Percentiles rank a stretch among this genome's conserved stretches.
phyloP scores from a whole-genome alignment of 1,284 basidiomycete species.

The Pascua guehoae region DNA sequence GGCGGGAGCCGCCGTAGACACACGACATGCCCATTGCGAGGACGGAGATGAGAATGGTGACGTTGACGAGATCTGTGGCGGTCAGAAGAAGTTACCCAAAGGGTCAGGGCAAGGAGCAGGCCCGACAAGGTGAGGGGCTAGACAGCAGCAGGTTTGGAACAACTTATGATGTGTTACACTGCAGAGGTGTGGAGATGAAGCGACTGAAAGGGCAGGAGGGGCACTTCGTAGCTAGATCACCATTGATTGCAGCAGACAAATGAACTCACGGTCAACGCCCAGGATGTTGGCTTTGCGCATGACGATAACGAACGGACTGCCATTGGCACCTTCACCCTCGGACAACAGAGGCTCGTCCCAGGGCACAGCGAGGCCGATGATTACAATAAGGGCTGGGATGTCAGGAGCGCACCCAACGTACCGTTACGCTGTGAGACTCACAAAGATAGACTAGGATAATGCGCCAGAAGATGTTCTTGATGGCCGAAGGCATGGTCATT shows the following conservation, averaged over 20 bases:
- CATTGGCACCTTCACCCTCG: slow-evolving; percentile 48
- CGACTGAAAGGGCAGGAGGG: no score
- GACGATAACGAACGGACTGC: slow-evolving; percentile 55
- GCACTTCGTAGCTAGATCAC: no score
- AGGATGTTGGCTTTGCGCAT: slow-evolving; percentile 48
- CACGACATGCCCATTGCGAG: slow-evolving; percentile 45
- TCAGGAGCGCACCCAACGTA: slow-evolving; percentile 9
- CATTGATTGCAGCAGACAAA: no score
- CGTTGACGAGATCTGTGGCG: slow-evolving; percentile 8
- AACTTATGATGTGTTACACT: no score
- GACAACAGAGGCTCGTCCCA: slow-evolving; percentile 42
- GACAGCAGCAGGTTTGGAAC: no score
- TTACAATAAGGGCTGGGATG: slow-evolving; percentile 52
- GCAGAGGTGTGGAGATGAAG: no score
- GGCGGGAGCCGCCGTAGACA: slow-evolving; percentile 46
- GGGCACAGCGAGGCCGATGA: slow-evolving; percentile 53
- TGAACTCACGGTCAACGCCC: slow-evolving; percentile 41
- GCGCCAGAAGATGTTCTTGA: slow-evolving; percentile 52
- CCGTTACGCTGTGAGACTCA: not conserved
- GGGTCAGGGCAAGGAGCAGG: not conserved
- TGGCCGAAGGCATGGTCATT: slow-evolving; percentile 12
- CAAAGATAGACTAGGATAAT: slow-evolving; percentile 52
- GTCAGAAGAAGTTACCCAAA: no score
- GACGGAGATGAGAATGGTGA: slow-evolving; percentile 32
- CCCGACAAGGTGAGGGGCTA: not conserved